Conservation (phyloP, 768 basidiomycete species). For the Trametes maxima region DNA sequence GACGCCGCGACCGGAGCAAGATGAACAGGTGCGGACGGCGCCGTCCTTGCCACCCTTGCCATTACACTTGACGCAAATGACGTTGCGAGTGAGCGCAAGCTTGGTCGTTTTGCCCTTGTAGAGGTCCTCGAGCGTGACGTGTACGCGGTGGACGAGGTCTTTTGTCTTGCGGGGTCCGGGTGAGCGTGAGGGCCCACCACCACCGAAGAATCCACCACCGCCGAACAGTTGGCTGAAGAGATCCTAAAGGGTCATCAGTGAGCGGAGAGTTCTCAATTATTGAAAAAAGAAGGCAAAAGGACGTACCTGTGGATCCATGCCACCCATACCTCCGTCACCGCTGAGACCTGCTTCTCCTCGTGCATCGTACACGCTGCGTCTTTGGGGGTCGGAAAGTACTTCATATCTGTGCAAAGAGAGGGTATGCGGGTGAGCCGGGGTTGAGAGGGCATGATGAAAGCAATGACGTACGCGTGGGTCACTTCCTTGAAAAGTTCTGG, state of each 20-base stretch:
- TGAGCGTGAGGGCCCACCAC: slow-evolving; percentile 59
- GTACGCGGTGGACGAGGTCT: slow-evolving; percentile 95
- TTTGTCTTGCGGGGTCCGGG: slow-evolving; percentile 90
- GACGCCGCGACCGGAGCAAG: slow-evolving; percentile 89
- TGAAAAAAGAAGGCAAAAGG: neutral
- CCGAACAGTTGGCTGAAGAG: slow-evolving; percentile 97
- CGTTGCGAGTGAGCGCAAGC: slow-evolving; percentile 92
- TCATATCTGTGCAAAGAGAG: slow-evolving; percentile 66
- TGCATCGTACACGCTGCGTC: slow-evolving; percentile 81
- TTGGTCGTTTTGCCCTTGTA: slow-evolving; percentile 99
- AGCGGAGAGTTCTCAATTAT: neutral
- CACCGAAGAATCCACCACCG: slow-evolving; percentile 79
- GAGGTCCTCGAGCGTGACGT: slow-evolving; percentile 96
- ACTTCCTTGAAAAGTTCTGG: slow-evolving; percentile 98
- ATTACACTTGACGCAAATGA: slow-evolving; percentile 91
- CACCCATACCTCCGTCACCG: slow-evolving; percentile 87
- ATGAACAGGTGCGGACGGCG: slow-evolving; percentile 76
- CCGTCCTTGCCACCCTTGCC: slow-evolving; percentile 99
- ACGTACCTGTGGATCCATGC: slow-evolving; percentile 93
- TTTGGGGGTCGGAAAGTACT: slow-evolving; percentile 86
- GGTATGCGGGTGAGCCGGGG: slow-evolving; percentile 12
- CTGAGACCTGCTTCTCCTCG: slow-evolving; percentile 90
- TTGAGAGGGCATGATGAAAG: slow-evolving; percentile 11
- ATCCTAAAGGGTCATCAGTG: slow-evolving; percentile 52
- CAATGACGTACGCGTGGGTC: slow-evolving; percentile 79